Percentiles rank a stretch among this genome's conserved stretches.
These are phyloP conservation scores for Fusarium algeriense DNA, from an alignment of 2,329 filamentous ascomycete species.

Conservation along the genomic window DNA sequence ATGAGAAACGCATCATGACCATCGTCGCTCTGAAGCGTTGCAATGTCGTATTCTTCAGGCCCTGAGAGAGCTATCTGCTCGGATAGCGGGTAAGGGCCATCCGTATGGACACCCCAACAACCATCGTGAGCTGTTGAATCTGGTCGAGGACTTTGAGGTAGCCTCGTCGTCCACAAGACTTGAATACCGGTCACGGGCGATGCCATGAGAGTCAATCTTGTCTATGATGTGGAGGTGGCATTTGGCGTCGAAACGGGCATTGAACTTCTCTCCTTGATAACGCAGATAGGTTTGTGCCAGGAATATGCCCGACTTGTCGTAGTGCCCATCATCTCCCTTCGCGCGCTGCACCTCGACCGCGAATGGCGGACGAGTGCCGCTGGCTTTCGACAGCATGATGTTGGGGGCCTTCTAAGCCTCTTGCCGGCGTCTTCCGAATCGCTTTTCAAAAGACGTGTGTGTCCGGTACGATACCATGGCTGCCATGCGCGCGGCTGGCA, in stretches of 20 bases:
- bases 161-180: background rate
- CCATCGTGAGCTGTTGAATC: background rate
- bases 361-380: background rate
- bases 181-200: background rate
- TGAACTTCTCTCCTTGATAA: slow-evolving; percentile 1
- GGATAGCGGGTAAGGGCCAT: background rate
- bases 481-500: slow-evolving; percentile 4
- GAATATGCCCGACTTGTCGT: background rate
- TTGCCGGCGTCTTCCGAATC: background rate
- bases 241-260: background rate
- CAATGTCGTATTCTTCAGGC: background rate
- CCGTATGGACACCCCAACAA: background rate
- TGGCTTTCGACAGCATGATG: background rate
- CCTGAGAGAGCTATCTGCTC: background rate
- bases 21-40: background rate
- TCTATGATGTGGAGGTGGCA: background rate
- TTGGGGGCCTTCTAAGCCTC: background rate
- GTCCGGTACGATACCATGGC: slow-evolving; percentile 1
- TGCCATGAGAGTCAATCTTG: background rate
- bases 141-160: background rate
- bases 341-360: background rate
- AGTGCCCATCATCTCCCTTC: background rate
- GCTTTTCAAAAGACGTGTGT: background rate
- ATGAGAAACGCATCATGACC: background rate
- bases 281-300: slow-evolving; percentile 1